Conservation (phyloP, 306 rosid species). For the Vigna radiata region DNA sequence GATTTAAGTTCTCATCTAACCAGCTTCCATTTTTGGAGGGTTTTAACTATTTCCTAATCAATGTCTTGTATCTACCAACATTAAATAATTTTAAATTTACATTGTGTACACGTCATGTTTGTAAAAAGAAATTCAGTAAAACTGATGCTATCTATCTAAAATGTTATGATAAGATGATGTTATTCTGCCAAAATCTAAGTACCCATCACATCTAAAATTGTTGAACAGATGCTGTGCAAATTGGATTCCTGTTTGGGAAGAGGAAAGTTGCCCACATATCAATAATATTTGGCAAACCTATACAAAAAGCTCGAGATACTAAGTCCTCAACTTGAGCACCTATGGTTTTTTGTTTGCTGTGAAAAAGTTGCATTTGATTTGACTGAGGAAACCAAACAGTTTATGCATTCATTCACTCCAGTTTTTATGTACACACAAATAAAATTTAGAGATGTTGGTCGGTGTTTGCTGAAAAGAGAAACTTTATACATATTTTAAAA, state of each 20-base stretch:
- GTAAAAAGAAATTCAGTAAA: too few species aligned
- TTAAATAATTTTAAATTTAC: too few species aligned
- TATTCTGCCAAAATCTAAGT: too few species aligned
- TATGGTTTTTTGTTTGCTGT: constrained; percentile 18
- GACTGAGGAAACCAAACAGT: constrained; percentile 4
- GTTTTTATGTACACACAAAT: background rate
- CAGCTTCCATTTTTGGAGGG: background rate
- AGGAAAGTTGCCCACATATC: background rate
- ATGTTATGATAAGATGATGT: too few species aligned
- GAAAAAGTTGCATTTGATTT: constrained; percentile 7
- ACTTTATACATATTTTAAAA: background rate
- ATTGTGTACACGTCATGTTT: too few species aligned
- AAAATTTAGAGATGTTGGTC: constrained; percentile 17
- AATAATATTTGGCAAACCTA: background rate
- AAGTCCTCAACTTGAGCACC: constrained; percentile 40
- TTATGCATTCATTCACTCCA: constrained; percentile 15
- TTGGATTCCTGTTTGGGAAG: constrained; percentile 34
- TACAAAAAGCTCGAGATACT: constrained; percentile 34
- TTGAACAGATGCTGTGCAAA: background rate
- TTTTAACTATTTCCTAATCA: background rate
- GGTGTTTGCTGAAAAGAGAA: background rate
- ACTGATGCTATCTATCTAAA: too few species aligned
- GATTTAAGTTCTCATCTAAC: constrained; percentile 25
- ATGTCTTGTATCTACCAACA: constrained; percentile 5
- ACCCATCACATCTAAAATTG: too few species aligned